Conservation (phyloP, 768 basidiomycete species). For the Pleurotus citrinopileatus region DNA sequence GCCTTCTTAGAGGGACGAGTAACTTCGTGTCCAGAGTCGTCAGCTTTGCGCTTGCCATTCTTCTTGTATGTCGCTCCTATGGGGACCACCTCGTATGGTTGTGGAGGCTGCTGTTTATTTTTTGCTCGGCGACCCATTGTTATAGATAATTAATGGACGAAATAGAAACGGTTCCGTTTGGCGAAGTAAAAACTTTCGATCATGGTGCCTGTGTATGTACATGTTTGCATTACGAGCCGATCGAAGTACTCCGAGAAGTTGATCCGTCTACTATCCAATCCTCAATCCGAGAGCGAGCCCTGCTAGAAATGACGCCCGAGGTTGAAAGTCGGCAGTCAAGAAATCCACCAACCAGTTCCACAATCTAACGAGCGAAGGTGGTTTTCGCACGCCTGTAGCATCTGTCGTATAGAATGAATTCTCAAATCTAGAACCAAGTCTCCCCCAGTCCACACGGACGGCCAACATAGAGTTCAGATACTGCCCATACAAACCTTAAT, state of each 20-base stretch:
- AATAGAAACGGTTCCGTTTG: conserved; percentile 11
- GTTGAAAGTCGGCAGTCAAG: conserved; percentile 90
- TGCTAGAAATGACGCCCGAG: conserved; percentile 82
- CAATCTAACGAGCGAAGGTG: conserved; percentile 63
- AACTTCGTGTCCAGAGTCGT: conserved; percentile 29
- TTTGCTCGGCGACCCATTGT: conserved; percentile 83
- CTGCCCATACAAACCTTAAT: conserved; percentile 35
- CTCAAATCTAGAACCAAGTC: conserved; percentile 65
- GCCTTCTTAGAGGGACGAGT: conserved; percentile 43
- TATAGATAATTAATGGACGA: not conserved
- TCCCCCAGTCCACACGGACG: conserved; percentile 80
- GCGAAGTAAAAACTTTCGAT: conserved; percentile 19
- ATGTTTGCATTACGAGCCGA: conserved; percentile 8
- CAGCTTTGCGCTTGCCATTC: conserved; percentile 74
- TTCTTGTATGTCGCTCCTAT: conserved; percentile 46
- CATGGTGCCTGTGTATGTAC: conserved; percentile 14
- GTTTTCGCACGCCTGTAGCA: conserved; percentile 44
- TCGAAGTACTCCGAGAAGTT: not conserved
- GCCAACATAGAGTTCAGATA: conserved; percentile 75
- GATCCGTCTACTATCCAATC: conserved; percentile 52
- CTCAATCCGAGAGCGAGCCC: conserved; percentile 81
- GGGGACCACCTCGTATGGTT: conserved; percentile 40
- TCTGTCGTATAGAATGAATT: conserved; percentile 67
- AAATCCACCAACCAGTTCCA: conserved; percentile 76
- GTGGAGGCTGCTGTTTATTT: conserved; percentile 77